Conservation (phyloP, 1,139 yeast species). For the Blastobotrys petasosporus region DNA sequence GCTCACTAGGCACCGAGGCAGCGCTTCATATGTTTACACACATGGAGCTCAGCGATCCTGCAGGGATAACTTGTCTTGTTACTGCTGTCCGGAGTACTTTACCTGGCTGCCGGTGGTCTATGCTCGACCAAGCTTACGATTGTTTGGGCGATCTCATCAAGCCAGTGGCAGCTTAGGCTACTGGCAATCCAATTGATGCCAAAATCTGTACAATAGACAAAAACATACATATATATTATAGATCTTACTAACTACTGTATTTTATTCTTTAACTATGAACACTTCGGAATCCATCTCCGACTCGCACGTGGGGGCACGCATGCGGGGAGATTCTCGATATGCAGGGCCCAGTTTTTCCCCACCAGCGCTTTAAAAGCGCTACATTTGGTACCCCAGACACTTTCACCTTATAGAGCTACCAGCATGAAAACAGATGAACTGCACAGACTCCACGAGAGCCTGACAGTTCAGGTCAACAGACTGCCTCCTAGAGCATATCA, state of each 20-base stretch:
- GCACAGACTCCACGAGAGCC: slow-evolving; percentile 16
- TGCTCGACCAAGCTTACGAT: slow-evolving; percentile 16
- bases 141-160: slow-evolving; percentile 14
- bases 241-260: neutral
- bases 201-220: too few relatives aligned
- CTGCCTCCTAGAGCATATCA: slow-evolving; percentile 27
- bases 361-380: too few relatives aligned
- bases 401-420: too few relatives aligned
- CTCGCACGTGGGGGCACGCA: too few relatives aligned
- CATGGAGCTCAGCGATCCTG: slow-evolving; percentile 10
- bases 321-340: too few relatives aligned
- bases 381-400: too few relatives aligned
- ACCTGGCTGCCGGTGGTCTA: slow-evolving; percentile 18
- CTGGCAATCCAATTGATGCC: neutral
- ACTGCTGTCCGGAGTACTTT: slow-evolving; percentile 12
- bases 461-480: slow-evolving; percentile 20
- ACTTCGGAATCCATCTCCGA: too few relatives aligned
- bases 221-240: neutral
- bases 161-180: neutral
- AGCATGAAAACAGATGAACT: too few relatives aligned
- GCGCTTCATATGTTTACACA: slow-evolving; percentile 11
- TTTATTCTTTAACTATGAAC: too few relatives aligned
- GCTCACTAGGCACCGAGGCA: slow-evolving; percentile 9
- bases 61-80: slow-evolving; percentile 13
- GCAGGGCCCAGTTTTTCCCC: too few relatives aligned